Evolutionary conservation across 177 flowering plant species (phyloP), one percentile per base, ranked within the genome.

Genomic region (Tripterygium wilfordii): DNA sequence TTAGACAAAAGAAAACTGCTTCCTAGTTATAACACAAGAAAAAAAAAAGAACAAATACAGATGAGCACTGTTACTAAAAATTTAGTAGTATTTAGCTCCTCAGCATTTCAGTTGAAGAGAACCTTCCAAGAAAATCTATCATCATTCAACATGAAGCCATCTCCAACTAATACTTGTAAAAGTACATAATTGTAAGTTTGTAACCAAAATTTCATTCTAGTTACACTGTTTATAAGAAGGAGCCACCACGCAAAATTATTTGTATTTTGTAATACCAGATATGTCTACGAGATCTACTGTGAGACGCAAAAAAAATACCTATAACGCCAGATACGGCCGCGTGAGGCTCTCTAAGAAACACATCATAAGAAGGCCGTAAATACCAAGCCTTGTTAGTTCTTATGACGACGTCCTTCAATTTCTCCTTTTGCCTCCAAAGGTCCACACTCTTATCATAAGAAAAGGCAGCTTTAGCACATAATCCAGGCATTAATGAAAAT

Each of bases 391-490:
- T 52, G 0, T 68, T 62, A 17, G 72, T 77, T 48, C 67, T 66
- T 16, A 63, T 42, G 3, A 57, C 36, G 20, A 48, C 0, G 62
- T 79, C 87, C 35, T 77, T 53, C 33, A 56, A 20, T 20, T 41
- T 70, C 66, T 79, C 77, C 63, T 60, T 63, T 55, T 58, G 41
- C 67, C 98, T 83, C 98, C 98, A 90, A 31, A 90, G 33, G 58
- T 87, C 87, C 54, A 49, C 66, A 47, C 68, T 78, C 70, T 75
- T 83, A 57, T 83, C 84, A 68, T 77, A 85, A 36, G 98, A 85
- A 62, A 83, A 67, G 29, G 84, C 87, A 66, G 88, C 86, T 69
- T 83, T 85, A 17, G 75, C 81, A 64, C 82, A 80, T 36, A 83
- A 32, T 47, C 95, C 98, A 56, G 98, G 87, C 78, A 69, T 46